A percentile compares a stretch with the other conserved stretches of the same genome.
These are phyloP conservation scores for Henckelia pumila DNA, from an alignment of 257 asterid genomes.

Conservation along the genomic window DNA sequence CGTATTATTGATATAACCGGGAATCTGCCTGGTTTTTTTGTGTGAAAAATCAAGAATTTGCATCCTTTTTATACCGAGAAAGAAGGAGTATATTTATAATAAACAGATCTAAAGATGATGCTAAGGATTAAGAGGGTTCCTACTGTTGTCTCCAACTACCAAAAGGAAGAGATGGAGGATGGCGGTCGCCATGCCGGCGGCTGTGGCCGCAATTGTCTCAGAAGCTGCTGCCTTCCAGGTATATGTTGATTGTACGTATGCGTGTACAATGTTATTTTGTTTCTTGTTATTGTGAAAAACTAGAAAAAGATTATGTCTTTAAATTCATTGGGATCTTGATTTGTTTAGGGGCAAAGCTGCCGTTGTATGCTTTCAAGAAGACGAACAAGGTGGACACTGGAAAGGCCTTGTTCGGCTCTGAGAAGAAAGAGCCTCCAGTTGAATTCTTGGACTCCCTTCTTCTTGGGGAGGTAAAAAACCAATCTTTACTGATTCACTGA, in stretches of 20 bases:
- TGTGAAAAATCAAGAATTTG: neutral
- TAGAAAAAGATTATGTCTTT: neutral
- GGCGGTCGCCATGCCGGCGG: slow-evolving; percentile 43
- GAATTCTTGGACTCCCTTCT: slow-evolving; percentile 73
- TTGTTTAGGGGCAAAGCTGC: slow-evolving; percentile 67
- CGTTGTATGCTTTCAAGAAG: slow-evolving; percentile 72
- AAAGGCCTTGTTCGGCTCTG: slow-evolving; percentile 30
- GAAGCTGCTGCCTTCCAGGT: slow-evolving; percentile 85
- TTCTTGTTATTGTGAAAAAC: neutral
- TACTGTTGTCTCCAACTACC: slow-evolving; percentile 80
- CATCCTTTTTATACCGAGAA: neutral
- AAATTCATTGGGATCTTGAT: slow-evolving; percentile 18
- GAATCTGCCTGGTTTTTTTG: slow-evolving; percentile 9
- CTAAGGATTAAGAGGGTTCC: slow-evolving; percentile 78
- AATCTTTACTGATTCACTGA: neutral
- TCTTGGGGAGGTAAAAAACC: slow-evolving; percentile 55
- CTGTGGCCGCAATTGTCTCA: slow-evolving; percentile 81
- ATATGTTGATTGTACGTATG: neutral
- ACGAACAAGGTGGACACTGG: slow-evolving; percentile 31
- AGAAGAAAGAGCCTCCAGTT: slow-evolving; percentile 46
- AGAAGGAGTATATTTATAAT: neutral
- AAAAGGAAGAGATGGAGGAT: slow-evolving; percentile 75
- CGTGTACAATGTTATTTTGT: neutral
- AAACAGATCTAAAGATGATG: slow-evolving; percentile 42
- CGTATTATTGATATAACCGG: neutral